Conservation (phyloP, 176 grass and related monocot species). For the Urochloa ruziziensis region DNA sequence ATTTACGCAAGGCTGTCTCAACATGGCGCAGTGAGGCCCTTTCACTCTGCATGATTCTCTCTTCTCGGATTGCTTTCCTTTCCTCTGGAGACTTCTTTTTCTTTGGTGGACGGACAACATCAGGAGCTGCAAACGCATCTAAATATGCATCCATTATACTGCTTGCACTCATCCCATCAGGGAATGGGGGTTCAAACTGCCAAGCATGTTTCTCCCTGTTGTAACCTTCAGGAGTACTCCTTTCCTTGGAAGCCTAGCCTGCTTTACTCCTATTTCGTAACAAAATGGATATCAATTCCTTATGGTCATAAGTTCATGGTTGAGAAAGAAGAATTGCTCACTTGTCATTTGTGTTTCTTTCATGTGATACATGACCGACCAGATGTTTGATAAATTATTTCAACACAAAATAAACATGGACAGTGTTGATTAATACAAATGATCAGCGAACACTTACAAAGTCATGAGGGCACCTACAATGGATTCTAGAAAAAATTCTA, state of each 20-base stretch:
- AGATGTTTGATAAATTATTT: neutral
- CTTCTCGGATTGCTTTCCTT: neutral
- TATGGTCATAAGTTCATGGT: neutral
- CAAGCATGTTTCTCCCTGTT: constrained; percentile 2
- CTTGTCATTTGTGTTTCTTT: neutral
- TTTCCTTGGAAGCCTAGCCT: neutral
- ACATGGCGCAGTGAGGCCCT: neutral
- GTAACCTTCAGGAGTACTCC: neutral
- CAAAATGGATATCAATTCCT: neutral
- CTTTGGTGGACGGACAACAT: neutral
- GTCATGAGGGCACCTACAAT: neutral
- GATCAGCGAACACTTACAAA: neutral
- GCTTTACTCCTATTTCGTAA: neutral
- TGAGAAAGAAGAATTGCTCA: neutral
- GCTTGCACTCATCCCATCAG: neutral
- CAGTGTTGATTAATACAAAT: neutral
- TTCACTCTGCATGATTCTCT: neutral
- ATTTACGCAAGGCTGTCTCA: constrained; percentile 6
- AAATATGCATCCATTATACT: neutral
- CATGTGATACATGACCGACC: neutral
- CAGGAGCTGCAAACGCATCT: neutral
- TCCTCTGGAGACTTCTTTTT: neutral
- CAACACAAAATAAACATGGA: neutral
- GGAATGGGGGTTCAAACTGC: neutral
- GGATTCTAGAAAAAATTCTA: neutral